Conservation (phyloP, 139 green algal genomes). For the Chlamydomonas sphaeroides region DNA sequence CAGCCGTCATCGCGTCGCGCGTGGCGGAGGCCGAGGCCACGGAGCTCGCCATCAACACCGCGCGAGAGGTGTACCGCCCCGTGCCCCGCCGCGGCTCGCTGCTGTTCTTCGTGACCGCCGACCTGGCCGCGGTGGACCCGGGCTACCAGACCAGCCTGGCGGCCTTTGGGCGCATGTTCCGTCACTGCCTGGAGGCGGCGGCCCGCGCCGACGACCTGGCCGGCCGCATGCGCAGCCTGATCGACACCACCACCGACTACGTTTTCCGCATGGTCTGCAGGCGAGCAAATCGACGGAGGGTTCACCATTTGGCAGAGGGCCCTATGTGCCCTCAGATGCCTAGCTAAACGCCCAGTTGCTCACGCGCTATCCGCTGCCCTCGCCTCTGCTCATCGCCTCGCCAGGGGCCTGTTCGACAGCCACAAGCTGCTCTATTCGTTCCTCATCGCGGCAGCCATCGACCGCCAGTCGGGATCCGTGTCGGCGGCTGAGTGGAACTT, state of each 20-base stretch:
- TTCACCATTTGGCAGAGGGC: too few species aligned
- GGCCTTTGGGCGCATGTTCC: constrained; percentile 81
- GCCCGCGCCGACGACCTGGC: constrained; percentile 54
- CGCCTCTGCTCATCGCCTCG: not conserved
- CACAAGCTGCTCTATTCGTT: constrained; percentile 87
- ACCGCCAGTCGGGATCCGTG: constrained; percentile 54
- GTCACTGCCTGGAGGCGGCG: constrained; percentile 74
- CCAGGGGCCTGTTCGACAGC: constrained; percentile 81
- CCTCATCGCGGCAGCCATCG: constrained; percentile 64
- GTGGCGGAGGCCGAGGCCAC: constrained; percentile 86
- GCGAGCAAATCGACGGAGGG: too few species aligned
- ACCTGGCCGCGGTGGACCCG: constrained; percentile 75
- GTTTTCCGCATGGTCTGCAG: constrained; percentile 75
- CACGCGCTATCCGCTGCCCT: not conserved
- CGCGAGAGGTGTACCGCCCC: constrained; percentile 79
- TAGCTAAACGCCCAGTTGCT: too few species aligned
- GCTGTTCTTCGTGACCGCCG: constrained; percentile 86
- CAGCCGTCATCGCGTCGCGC: constrained; percentile 53
- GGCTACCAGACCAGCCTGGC: constrained; percentile 83
- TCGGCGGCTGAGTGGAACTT: constrained; percentile 71
- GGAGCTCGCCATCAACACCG: constrained; percentile 81
- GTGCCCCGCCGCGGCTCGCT: constrained; percentile 72
- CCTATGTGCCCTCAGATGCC: too few species aligned
- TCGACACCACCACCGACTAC: constrained; percentile 68
- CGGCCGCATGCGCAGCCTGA: constrained; percentile 64